phyloP scores from a whole-genome alignment of 2,329 filamentous ascomycete species.

The Graphilbum sp. region DNA sequence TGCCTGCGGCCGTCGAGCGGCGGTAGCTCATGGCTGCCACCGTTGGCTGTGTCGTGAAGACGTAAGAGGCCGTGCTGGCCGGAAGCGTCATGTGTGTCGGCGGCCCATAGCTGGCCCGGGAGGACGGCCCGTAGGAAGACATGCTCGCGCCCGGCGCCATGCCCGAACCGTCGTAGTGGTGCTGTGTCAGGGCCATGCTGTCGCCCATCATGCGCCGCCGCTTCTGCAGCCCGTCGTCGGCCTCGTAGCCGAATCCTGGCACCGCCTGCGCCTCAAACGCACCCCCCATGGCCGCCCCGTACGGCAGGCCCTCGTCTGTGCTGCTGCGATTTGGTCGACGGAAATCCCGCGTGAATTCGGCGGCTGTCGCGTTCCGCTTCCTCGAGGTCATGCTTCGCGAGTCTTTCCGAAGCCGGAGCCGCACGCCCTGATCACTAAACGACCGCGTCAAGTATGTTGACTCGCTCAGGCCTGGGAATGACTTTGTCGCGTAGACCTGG shows the following conservation, averaged over 20 bases:
- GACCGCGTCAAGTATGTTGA: slow-evolving; percentile 63
- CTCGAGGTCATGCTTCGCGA: slow-evolving; percentile 40
- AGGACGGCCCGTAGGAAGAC: neutral
- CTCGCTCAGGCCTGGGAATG: slow-evolving; percentile 43
- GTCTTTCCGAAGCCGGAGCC: slow-evolving; percentile 69
- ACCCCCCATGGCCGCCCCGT: neutral
- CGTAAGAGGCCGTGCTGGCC: neutral
- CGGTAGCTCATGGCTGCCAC: slow-evolving; percentile 1
- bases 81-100: slow-evolving; percentile 3
- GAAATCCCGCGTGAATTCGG: slow-evolving; percentile 9
- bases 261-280: neutral
- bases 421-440: slow-evolving; percentile 77
- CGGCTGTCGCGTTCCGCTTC: slow-evolving; percentile 23
- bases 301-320: slow-evolving; percentile 3
- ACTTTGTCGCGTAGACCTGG: slow-evolving; percentile 46
- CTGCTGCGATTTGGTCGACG: neutral
- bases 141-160: neutral
- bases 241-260: slow-evolving; percentile 4
- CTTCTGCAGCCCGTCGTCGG: slow-evolving; percentile 2
- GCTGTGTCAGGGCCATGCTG: neutral
- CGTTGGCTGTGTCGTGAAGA: neutral
- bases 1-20: neutral
- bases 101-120: neutral
- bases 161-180: neutral
- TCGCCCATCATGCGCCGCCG: slow-evolving; percentile 6